phyloP scores from a whole-genome alignment of 331 rosid genomes.

The Malus hybrid region DNA sequence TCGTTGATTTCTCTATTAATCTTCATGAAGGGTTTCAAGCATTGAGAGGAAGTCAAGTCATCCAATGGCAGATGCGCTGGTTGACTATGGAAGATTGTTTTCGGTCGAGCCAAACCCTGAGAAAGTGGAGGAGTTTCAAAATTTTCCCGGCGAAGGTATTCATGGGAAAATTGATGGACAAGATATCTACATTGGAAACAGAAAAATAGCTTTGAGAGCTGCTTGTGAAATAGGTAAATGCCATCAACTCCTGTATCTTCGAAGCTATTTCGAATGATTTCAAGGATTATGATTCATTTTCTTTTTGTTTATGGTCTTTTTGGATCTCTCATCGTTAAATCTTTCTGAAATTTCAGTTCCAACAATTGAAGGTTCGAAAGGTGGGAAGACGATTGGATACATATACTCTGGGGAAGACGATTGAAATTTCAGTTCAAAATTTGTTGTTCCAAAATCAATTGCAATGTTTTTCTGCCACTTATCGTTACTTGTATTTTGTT shows the following conservation, averaged over 20 bases:
- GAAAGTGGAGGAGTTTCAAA: constrained; percentile 56
- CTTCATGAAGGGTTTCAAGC: constrained; percentile 67
- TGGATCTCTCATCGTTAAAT: background rate
- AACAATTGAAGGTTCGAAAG: constrained; percentile 28
- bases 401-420: constrained; percentile 44
- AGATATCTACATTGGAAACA: constrained; percentile 67
- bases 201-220: constrained; percentile 59
- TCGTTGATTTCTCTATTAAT: too few species aligned
- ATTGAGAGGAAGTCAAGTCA: constrained; percentile 94
- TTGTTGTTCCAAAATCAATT: too few species aligned
- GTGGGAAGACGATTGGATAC: constrained; percentile 73
- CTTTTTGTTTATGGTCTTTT: background rate
- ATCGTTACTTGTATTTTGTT: too few species aligned
- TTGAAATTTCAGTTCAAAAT: too few species aligned
- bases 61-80: constrained; percentile 80
- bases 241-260: background rate
- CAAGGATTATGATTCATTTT: background rate
- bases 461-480: too few species aligned
- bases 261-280: background rate
- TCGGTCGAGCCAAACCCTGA: constrained; percentile 61
- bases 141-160: constrained; percentile 89
- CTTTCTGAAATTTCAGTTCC: constrained; percentile 35
- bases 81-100: constrained; percentile 58
- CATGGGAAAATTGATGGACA: constrained; percentile 59
- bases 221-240: constrained; percentile 49